Percentiles rank a stretch among this genome's conserved stretches.
These are phyloP conservation scores for Viridothelium virens DNA, from an alignment of 495 filamentous ascomycete genomes.

Conservation along the genomic window DNA sequence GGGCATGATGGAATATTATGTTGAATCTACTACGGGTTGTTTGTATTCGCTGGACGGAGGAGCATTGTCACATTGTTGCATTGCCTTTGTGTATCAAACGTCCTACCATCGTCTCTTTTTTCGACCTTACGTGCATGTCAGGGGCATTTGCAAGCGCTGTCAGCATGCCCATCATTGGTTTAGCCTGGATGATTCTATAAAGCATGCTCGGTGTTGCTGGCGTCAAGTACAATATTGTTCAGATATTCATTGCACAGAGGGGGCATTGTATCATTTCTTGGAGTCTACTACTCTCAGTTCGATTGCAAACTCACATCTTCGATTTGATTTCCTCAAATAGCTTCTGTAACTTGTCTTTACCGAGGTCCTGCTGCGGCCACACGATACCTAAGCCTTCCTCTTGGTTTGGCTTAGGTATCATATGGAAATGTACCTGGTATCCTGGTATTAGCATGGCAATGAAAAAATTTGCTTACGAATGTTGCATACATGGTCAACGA, in stretches of 20 bases:
- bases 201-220: not conserved
- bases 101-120: not conserved
- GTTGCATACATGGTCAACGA: constrained; percentile 73
- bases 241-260: not conserved
- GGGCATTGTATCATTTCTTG: not conserved
- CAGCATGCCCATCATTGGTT: not conserved
- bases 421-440: constrained; percentile 77
- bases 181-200: not conserved
- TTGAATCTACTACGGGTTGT: not conserved
- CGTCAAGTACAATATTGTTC: not conserved
- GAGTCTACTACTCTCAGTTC: not conserved
- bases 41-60: not conserved
- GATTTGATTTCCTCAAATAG: constrained; percentile 74
- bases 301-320: constrained; percentile 59
- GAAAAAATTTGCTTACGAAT: not conserved
- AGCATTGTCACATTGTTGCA: constrained; percentile 7
- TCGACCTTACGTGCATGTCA: not conserved
- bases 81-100: not conserved
- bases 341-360: constrained; percentile 79
- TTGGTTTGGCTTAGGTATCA: constrained; percentile 94
- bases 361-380: constrained; percentile 69
- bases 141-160: not conserved
- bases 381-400: constrained; percentile 68
- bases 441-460: not conserved
- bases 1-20: not conserved